These are phyloP conservation scores for Yamadazyma diddensiae DNA, from an alignment of 1,139 yeast genomes.

Conservation along the genomic window DNA sequence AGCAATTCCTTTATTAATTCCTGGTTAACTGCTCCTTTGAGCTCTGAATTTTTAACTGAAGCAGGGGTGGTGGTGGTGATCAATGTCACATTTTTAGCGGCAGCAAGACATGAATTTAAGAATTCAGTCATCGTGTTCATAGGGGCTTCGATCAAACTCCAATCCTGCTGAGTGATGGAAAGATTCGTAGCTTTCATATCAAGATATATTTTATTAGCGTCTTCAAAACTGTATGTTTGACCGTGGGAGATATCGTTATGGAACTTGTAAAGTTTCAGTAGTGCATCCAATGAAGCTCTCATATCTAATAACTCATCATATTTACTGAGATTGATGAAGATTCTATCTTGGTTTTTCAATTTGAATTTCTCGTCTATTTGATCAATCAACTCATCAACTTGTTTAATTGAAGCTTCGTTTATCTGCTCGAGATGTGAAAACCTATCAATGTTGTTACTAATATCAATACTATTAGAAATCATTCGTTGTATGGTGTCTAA, in stretches of 20 bases:
- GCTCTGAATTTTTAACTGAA: constrained; percentile 16
- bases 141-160: constrained; percentile 11
- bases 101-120: constrained; percentile 24
- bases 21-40: constrained; percentile 6
- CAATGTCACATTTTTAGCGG: constrained; percentile 30
- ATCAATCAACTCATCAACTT: constrained; percentile 13
- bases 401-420: constrained; percentile 6
- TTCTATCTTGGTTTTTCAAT: constrained; percentile 10
- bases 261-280: constrained; percentile 12
- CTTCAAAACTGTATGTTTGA: constrained; percentile 18
- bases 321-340: constrained; percentile 12
- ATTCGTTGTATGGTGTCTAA: constrained; percentile 24
- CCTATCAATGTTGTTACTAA: constrained; percentile 25
- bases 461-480: constrained; percentile 26
- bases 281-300: constrained; percentile 12
- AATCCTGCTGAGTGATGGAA: constrained; percentile 18
- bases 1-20: constrained; percentile 8
- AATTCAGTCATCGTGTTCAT: constrained; percentile 36
- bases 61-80: constrained; percentile 24
- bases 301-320: constrained; percentile 14
- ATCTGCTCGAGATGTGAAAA: constrained; percentile 16
- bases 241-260: constrained; percentile 2
- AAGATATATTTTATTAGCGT: constrained; percentile 23
- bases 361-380: constrained; percentile 14
- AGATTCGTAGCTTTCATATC: constrained; percentile 27